These are phyloP conservation scores for Aspergillus melleus DNA, from an alignment of 2,329 filamentous ascomycete species.

Conservation along the genomic window DNA sequence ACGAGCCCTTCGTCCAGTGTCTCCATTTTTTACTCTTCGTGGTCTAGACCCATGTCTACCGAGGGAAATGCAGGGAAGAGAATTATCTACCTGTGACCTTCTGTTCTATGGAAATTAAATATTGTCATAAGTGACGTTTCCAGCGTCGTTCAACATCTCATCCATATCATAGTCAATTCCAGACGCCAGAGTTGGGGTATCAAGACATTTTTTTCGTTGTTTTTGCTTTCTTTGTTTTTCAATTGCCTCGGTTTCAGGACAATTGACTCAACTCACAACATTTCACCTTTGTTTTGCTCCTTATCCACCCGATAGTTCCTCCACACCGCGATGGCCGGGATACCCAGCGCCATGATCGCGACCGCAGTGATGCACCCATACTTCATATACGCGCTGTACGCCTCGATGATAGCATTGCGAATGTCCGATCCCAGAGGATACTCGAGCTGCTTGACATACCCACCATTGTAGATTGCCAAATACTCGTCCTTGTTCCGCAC, in stretches of 20 bases:
- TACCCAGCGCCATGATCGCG: slow-evolving; percentile 23
- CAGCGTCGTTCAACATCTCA: too few relatives aligned
- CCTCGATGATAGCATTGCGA: slow-evolving; percentile 30
- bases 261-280: slow-evolving; percentile 6
- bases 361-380: slow-evolving; percentile 29
- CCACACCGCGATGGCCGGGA: slow-evolving; percentile 29
- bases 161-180: too few relatives aligned
- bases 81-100: too few relatives aligned
- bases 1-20: too few relatives aligned
- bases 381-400: slow-evolving; percentile 33
- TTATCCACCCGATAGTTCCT: slow-evolving; percentile 29
- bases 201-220: too few relatives aligned
- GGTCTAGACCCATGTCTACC: too few relatives aligned
- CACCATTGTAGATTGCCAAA: slow-evolving; percentile 24
- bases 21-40: too few relatives aligned
- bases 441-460: slow-evolving; percentile 27
- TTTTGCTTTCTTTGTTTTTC: not conserved
- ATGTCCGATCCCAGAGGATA: slow-evolving; percentile 28
- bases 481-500: slow-evolving; percentile 19
- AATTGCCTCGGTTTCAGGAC: not conserved
- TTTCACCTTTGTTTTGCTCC: slow-evolving; percentile 31
- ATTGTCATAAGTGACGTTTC: too few relatives aligned
- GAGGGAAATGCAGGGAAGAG: too few relatives aligned
- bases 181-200: too few relatives aligned
- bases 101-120: too few relatives aligned